Conservation (phyloP, 2,329 filamentous ascomycete species). For the Ceratocystiopsis minuta region DNA sequence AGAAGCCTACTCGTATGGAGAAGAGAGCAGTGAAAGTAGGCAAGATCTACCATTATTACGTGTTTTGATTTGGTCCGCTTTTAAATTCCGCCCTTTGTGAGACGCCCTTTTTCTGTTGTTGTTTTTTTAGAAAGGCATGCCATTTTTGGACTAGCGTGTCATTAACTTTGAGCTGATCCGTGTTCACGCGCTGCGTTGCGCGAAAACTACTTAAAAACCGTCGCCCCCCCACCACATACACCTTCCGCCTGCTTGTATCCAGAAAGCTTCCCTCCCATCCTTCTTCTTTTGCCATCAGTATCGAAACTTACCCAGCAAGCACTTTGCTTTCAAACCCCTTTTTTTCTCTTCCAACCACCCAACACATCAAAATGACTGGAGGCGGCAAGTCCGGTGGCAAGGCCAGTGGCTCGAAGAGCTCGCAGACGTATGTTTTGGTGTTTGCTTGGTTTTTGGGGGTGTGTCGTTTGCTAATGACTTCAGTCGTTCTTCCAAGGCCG, state of each 20-base stretch:
- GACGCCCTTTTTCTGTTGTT: slow-evolving; percentile 4
- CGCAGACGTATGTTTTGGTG: slow-evolving; percentile 73
- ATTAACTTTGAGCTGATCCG: slow-evolving; percentile 26
- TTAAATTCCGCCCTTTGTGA: neutral
- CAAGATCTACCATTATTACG: too few relatives aligned
- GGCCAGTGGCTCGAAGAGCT: slow-evolving; percentile 96
- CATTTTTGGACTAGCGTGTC: slow-evolving; percentile 16
- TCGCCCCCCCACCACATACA: slow-evolving; percentile 24
- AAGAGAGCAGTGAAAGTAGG: too few relatives aligned
- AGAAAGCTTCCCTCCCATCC: slow-evolving; percentile 19
- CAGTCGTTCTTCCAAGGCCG: slow-evolving; percentile 96
- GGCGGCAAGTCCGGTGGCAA: slow-evolving; percentile 99
- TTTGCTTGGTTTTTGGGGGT: neutral
- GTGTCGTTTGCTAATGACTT: slow-evolving; percentile 22
- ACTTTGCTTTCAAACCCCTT: slow-evolving; percentile 13
- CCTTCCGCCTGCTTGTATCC: slow-evolving; percentile 18
- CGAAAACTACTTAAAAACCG: slow-evolving; percentile 40
- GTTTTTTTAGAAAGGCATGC: slow-evolving; percentile 4
- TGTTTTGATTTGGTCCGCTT: neutral
- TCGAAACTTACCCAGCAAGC: slow-evolving; percentile 11
- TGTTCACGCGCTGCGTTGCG: slow-evolving; percentile 23
- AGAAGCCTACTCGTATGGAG: too few relatives aligned
- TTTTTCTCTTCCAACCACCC: slow-evolving; percentile 12
- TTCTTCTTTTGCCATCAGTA: slow-evolving; percentile 14
- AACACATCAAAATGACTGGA: slow-evolving; percentile 86